Evolutionary conservation across 2,329 filamentous ascomycete species (phyloP), one percentile per base, ranked within the genome.

Genomic region (Coniochaeta ligniaria): DNA sequence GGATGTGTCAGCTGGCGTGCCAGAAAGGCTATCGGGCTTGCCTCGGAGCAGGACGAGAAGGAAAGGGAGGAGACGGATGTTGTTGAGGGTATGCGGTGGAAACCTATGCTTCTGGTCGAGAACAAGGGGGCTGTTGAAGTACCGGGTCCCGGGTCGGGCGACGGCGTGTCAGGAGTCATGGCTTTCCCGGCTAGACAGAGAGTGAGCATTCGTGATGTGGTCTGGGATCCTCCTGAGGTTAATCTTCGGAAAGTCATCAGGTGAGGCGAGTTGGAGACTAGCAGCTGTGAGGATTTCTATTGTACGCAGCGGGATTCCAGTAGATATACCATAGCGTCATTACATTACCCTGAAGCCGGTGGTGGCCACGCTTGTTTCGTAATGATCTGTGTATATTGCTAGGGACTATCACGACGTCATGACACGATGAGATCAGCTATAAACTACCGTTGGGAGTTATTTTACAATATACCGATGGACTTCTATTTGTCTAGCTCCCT

Each of bases 201-300:
- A 59, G 60, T 66, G 26, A 68, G 66, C 16, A 63, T 74, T 58
- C 70, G 70, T 35, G 73, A 75, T 31, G 66, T 75, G 22, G 70
- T 77, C 5, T 76, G 73, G 74, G 74, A 76, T 61, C 73, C 75
- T 17, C 74, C 73, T 1, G 71, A 71, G 22, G 31, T 60, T 16
- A 43, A 43, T 2, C 47, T 66, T 24, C 67, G 63, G 17, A 38
- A 47, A 14, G 43, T 47, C 20, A 24, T 52, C 22, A 3, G 35
- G 64, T 69, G 69, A 74, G 65, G 71, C 59, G 66, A 63, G 41
- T 65, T 58, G 36, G 35, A 11, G 35, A 38, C 11, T 4, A 38
- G 35, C 35, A 17, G 3, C 35, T 38, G 12, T 38, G 35, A 38
- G 35, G 35, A n/a, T n/a, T n/a, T n/a, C 35, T 17, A 4, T 5